Base-by-base conservation (phyloP, 306 rosid genomes). In the Quercus ilex region DNA sequence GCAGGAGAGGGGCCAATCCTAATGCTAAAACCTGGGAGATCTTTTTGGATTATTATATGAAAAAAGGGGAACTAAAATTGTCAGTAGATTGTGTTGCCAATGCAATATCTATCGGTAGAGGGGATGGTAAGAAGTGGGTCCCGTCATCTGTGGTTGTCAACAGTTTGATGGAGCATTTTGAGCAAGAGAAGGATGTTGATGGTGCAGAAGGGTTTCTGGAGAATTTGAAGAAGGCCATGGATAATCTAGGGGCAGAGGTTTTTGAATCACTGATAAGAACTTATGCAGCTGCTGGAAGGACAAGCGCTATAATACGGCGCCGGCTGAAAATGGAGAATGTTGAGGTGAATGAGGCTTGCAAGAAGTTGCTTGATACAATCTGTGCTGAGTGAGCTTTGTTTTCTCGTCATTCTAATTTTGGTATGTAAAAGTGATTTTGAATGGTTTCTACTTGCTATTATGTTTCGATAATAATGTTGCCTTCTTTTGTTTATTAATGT, bases 311-410 rank as follows among this genome's bases (percentile, higher is more conserved):
- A 6, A 79, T 92, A 85, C 90, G 57, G 3, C 92, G 86, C 4
- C 77, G 93, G 63, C 77, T 95, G 86, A 91, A 89, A 87, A 95
- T 95, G 99, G 99, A 92, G 83, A 88, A 90, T 18, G 91, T 90
- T 81, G 87, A 82, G n/a, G 87, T 93, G 81, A 84, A 79, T 30
- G 93, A 90, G 78, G 90, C 80, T 20, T 71, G 88, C 79, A 71
- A 80, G 83, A 91, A 92, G 83, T 78, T 95, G 84, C 94, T 95
- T 23, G 88, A 91, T 43, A 81, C 81, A 62, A 82, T 95, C 70
- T 84, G 88, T 28, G 89, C 70, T 72, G 96, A 88, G 73, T 91
- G 86, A 95, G 81, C 52, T 73, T 55, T 76, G 20, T 79, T 78
- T 57, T 78, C 19, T 26, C 74, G 56, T 69, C 55, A 69, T 84